Evolutionary conservation across 345 rosid species (phyloP), one percentile per base, ranked within the genome.

Genomic region (Brassica rapa): DNA sequence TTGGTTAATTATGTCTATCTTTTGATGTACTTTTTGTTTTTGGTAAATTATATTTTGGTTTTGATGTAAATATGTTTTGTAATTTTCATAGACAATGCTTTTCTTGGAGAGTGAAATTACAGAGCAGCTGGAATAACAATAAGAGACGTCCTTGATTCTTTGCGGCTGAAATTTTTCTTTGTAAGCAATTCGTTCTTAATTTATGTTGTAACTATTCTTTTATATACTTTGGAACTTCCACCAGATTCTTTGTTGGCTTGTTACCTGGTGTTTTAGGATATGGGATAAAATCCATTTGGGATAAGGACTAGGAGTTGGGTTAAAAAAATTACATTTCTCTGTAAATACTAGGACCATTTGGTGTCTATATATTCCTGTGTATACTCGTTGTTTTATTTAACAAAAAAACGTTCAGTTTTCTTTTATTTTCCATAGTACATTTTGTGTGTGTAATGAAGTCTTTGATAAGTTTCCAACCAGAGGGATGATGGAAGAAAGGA

Each of bases 41-140:
- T 68, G 49, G 49, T 41, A 37, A 37, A 37, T 37, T 8, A 37
- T 37, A 37, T 37, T 37, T 37, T 0, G 43, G 49, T 24, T 70
- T 35, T 74, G 57, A 60, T 71, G 66, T 63, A 25, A 11, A 43
- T 43, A 43, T 43, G 14, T 76, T 77, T 71, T 65, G 51, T 71
- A 24, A 67, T 41, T 65, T 71, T 32, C 0, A 27, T 46, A 78
- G 81, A 39, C 27, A 41, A 71, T 72, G 81, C 76, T 65, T 43
- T 66, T 78, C 72, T 65, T 71, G 62, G 72, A 57, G 27, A 29
- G 68, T 65, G 68, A 65, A 56, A 65, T 65, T 8, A 57, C 68
- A 35, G 39, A 65, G 14, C 7, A 56, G 0, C 53, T 65, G 62
- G 68, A 71, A 33, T 29, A 37, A 68, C 10, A 5, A 33, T 3